A percentile compares a stretch with the other conserved stretches of the same genome.
Evolutionary conservation across 179 eudicot species (phyloP).

Genomic region (Heliamphora pulchella): DNA sequence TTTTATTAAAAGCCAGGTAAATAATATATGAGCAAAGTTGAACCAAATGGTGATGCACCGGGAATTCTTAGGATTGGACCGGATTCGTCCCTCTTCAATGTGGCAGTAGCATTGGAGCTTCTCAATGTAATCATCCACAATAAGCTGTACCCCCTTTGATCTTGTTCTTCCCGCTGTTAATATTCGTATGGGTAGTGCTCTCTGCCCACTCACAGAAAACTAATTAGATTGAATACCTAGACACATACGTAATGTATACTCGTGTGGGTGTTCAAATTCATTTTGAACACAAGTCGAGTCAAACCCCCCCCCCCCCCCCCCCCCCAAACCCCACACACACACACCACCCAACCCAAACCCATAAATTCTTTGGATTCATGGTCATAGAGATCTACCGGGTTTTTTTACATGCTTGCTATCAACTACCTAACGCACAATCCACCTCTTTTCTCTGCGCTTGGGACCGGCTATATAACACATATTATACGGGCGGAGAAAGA

Average conservation of each 20-base stretch:
- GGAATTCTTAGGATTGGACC: conserved; percentile 79
- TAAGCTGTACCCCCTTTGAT: conserved; percentile 53
- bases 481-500: no score
- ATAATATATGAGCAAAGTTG: no score
- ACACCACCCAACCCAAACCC: no score
- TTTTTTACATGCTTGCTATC: no score
- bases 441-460: no score
- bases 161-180: conserved; percentile 72
- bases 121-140: conserved; percentile 63
- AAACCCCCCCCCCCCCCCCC: no score
- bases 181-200: conserved; percentile 59
- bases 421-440: no score
- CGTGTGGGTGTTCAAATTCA: neutral
- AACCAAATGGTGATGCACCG: conserved; percentile 27
- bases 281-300: neutral
- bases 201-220: conserved; percentile 28
- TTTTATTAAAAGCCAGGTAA: no score
- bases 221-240: neutral
- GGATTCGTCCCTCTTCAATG: conserved; percentile 49
- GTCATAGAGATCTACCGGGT: no score
- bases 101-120: conserved; percentile 58
- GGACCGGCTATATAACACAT: no score
- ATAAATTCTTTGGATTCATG: no score
- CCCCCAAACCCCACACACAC: no score
- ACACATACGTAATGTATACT: neutral